Evolutionary conservation across 1,284 basidiomycete species (phyloP), one percentile per base, ranked within the genome.

Genomic region (Cryptococcus sp.): DNA sequence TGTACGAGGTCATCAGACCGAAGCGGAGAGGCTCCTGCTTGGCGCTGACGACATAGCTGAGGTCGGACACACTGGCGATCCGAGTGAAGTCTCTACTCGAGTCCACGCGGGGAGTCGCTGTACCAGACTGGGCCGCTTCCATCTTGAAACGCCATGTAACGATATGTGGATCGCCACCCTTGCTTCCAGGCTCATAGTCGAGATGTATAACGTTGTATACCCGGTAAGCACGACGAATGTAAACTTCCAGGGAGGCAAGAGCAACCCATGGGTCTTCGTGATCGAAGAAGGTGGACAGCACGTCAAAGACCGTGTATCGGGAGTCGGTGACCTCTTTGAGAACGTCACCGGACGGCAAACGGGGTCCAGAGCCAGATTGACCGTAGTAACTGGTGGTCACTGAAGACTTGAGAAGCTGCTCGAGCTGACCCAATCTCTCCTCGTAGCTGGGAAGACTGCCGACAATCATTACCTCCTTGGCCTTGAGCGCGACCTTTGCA

Each of bases 381-480:
- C 93, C 94, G 70, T 98, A 98, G 73, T 88, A 89, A 69, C 86
- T 89, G 58, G 87, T 88, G 29, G 87, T 87, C 55, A 97, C 89
- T 0, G 95, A 90, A 41, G 88, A 83, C 78, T 89, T 93, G 54
- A 99, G 84, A 56, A 99, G 90, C 29, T 86, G 82, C 81, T 97
- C 94, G 89, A 99, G 95, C 80, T 99, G 96, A 25, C 85, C 81
- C 54, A 87, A 82, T 62, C 96, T 89, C 77, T 99, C 96, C 72
- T 95, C 92, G 73, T 93, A 94, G 39, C 93, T 96, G 16, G 96
- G 96, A 85, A 99, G 89, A 76, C 95, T 91, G 52, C 92, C 92
- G 37, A 91, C 84, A 69, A 99, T 97, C 61, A 97, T 84, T 11
- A 98, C 96, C 80, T 99, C 96, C 52, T 96, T 89, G 49, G 96